Evolutionary conservation across 345 rosid species (phyloP).

Genomic region (Anastatica hierochuntica): DNA sequence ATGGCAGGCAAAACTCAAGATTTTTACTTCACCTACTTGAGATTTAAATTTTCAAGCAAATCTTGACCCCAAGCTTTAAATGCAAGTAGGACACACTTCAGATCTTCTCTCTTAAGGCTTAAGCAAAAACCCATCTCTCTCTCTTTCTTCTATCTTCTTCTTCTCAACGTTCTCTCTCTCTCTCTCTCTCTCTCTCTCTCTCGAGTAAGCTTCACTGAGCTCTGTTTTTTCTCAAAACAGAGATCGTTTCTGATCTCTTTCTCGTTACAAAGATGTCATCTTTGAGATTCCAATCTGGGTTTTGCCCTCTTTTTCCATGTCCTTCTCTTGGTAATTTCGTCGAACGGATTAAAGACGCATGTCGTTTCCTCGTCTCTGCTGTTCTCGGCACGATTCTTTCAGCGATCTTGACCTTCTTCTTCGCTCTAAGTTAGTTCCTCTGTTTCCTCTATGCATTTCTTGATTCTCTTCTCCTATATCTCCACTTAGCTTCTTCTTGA

Average conservation of each 20-base stretch:
- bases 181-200: conserved; percentile 11
- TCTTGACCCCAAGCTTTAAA: conserved; percentile 37
- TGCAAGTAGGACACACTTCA: conserved; percentile 40
- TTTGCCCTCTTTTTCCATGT: conserved; percentile 18
- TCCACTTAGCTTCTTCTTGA: no score
- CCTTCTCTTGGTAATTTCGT: conserved; percentile 35
- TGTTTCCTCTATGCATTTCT: neutral
- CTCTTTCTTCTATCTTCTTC: neutral
- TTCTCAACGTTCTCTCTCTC: neutral
- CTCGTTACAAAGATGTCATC: conserved; percentile 26
- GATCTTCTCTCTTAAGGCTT: conserved; percentile 34
- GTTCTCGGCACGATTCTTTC: conserved; percentile 77
- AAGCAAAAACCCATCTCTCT: conserved; percentile 27
- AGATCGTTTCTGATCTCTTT: neutral
- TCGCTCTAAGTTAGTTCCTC: conserved; percentile 64
- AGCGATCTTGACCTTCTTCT: conserved; percentile 92
- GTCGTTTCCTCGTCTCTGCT: conserved; percentile 60
- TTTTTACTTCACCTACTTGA: conserved; percentile 20
- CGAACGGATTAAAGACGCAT: conserved; percentile 48
- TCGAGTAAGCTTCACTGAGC: neutral
- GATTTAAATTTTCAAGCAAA: conserved; percentile 16
- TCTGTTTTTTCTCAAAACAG: neutral
- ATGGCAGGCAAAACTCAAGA: neutral
- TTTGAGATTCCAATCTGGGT: conserved; percentile 43
- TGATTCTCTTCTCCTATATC: no score